Evolutionary conservation across 2,329 filamentous ascomycete genomes (phyloP).

Genomic region (Beauveria asiatica): DNA sequence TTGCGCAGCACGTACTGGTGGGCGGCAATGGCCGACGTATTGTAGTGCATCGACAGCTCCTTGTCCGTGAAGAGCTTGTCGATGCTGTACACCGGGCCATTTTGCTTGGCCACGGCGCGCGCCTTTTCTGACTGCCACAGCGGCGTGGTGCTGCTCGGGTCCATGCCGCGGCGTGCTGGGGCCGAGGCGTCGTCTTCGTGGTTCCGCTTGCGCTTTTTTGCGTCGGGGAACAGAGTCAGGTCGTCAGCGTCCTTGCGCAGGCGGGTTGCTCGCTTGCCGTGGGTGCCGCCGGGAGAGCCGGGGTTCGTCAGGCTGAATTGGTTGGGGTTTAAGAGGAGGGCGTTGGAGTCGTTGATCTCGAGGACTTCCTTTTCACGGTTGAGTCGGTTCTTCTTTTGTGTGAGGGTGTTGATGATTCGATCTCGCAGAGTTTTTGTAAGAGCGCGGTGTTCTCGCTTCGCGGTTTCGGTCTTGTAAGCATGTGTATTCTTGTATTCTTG

Average conservation of each 20-base stretch:
- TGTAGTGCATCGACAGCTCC: slow-evolving; percentile 58
- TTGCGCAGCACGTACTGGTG: slow-evolving; percentile 54
- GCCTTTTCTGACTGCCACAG: slow-evolving; percentile 56
- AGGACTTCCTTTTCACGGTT: slow-evolving; percentile 59
- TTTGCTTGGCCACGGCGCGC: slow-evolving; percentile 43
- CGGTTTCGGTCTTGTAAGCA: slow-evolving; percentile 54
- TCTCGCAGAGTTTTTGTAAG: slow-evolving; percentile 54
- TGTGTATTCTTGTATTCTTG: slow-evolving; percentile 51
- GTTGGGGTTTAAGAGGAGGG: slow-evolving; percentile 57
- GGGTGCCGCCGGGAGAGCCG: slow-evolving; percentile 53
- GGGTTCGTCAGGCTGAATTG: slow-evolving; percentile 60
- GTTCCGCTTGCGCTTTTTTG: slow-evolving; percentile 56
- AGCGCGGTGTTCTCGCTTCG: slow-evolving; percentile 51
- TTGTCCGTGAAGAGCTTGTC: slow-evolving; percentile 65
- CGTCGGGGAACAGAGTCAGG: slow-evolving; percentile 43
- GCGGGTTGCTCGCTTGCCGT: slow-evolving; percentile 55
- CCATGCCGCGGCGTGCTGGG: slow-evolving; percentile 46
- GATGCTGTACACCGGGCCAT: slow-evolving; percentile 54
- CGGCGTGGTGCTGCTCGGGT: slow-evolving; percentile 49
- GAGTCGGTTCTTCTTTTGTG: slow-evolving; percentile 55
- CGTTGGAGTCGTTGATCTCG: slow-evolving; percentile 58
- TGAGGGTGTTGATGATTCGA: slow-evolving; percentile 58
- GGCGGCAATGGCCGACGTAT: slow-evolving; percentile 51
- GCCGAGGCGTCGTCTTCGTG: slow-evolving; percentile 51
- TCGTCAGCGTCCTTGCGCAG: slow-evolving; percentile 55